phyloP scores from a whole-genome alignment of 345 rosid species.

The Crucihimalaya himalaica region DNA sequence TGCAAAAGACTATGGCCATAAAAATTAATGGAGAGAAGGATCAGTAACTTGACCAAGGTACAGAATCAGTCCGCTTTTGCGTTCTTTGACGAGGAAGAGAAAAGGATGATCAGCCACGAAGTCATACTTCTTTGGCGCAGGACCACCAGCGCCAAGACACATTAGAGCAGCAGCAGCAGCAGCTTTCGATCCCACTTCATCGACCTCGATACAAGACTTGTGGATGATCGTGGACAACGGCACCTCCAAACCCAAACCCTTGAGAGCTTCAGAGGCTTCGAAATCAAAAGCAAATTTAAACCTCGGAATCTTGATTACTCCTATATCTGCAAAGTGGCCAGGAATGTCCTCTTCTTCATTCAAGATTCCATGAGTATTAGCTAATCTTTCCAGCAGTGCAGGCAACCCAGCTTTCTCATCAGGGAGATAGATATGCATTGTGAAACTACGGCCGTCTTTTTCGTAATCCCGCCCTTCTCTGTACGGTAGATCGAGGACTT shows the following conservation, averaged over 20 bases:
- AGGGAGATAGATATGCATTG: slow-evolving; percentile 23
- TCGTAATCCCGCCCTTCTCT: not conserved
- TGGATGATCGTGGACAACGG: not conserved
- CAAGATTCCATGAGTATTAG: slow-evolving; percentile 14
- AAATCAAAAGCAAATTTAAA: slow-evolving; percentile 15
- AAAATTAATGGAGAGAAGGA: slow-evolving; percentile 22
- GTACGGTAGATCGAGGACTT: not conserved
- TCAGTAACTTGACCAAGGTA: slow-evolving; percentile 35
- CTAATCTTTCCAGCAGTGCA: slow-evolving; percentile 23
- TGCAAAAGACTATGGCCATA: not conserved
- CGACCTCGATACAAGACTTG: slow-evolving; percentile 35
- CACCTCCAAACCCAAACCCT: slow-evolving; percentile 4
- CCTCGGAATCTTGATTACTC: slow-evolving; percentile 16
- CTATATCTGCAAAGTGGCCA: not conserved
- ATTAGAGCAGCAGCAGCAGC: slow-evolving; percentile 16
- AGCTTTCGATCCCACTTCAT: slow-evolving; percentile 33
- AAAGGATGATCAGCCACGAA: slow-evolving; percentile 36
- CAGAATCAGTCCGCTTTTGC: not conserved
- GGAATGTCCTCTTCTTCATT: not conserved
- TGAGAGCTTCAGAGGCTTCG: slow-evolving; percentile 22
- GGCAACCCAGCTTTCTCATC: slow-evolving; percentile 26
- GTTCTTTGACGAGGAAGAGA: slow-evolving; percentile 24
- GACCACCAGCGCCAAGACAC: fast-evolving
- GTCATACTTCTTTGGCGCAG: slow-evolving; percentile 2
- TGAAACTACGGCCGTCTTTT: not conserved